phyloP scores from a whole-genome alignment of 2,329 filamentous ascomycete genomes.

The Akanthomyces lecanii region DNA sequence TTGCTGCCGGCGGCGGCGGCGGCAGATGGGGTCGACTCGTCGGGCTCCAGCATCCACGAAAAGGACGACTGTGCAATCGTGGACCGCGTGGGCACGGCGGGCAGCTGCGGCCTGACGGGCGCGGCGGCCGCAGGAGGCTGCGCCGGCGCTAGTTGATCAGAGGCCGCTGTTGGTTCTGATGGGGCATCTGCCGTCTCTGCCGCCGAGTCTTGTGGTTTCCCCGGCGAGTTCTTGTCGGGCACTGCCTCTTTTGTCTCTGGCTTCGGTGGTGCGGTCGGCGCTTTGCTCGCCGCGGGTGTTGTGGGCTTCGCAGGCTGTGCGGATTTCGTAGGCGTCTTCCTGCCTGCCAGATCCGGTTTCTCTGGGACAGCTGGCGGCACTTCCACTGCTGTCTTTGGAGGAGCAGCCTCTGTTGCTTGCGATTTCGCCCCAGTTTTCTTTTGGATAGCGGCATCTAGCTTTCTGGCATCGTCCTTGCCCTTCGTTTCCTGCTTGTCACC shows the following conservation, averaged over 20 bases:
- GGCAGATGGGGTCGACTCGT: conserved; percentile 31
- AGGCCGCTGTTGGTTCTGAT: background rate
- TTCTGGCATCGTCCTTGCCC: background rate
- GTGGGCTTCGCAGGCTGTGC: background rate
- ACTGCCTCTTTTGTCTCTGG: background rate
- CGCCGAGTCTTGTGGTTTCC: background rate
- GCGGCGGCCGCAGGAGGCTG: conserved; percentile 20
- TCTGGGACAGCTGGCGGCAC: background rate
- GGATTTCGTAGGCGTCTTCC: background rate
- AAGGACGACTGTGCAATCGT: conserved; percentile 70
- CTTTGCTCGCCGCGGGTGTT: background rate
- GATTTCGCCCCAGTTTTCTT: background rate
- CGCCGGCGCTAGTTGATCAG: background rate
- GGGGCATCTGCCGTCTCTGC: background rate
- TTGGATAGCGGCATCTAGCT: background rate
- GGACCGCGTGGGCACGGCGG: conserved; percentile 54
- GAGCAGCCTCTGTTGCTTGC: background rate
- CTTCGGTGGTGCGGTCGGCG: background rate
- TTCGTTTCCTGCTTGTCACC: background rate
- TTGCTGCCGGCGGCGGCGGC: conserved; percentile 23
- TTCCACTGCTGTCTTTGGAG: background rate
- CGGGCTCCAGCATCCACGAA: conserved; percentile 71
- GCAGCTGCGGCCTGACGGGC: conserved; percentile 27
- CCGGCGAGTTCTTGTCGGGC: no score
- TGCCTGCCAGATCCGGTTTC: background rate